Base-by-base conservation (phyloP, 345 rosid genomes). In the Camelina sativa region DNA sequence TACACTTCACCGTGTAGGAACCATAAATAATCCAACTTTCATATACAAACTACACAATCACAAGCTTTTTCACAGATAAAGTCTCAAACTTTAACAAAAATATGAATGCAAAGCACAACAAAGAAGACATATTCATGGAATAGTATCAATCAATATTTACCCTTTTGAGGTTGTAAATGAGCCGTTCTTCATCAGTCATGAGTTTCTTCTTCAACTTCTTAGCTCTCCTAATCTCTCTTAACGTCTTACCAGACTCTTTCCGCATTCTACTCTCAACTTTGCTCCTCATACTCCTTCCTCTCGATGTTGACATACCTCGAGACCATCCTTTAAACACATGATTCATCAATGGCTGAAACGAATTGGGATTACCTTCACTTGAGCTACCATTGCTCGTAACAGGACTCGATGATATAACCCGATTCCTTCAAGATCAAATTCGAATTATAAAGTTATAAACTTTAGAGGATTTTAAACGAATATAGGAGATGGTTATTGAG, bases 171-270 rank as follows among this genome's bases (percentile, higher is more conserved):
- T 92, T 91, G 85, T 94, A 90, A 72, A 94, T 83, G 69, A 88
- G 93, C 68, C 97, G 82, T 87, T 94, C 97, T 77, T 94, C 97
- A 80, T 92, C 98, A 32, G 97, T 90, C 98, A 94, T 94, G 71
- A 94, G 89, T 79, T 94, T 92, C 89, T 86, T 90, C 86, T 89
- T 90, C 79, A 92, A 67, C 71, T 88, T 94, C 69, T 86, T 88
- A 3, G 97, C 97, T 80, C 97, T 91, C 58, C 97, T 77, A 74
- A 92, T 85, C 90, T 94, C 98, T 76, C 91, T 84, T 8, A 88
- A 69, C 5, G 97, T 90, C 79, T 91, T 94, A 12, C 98, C 93
- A 0, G 97, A 88, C 81, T 94, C 98, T 65, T 84, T 92, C 41
- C 86, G 85, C 97, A 94, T 92, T 69, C 97, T 79, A 57, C 82